Evolutionary conservation across 2,329 filamentous ascomycete species (phyloP).

Genomic region (Emergomyces orientalis): DNA sequence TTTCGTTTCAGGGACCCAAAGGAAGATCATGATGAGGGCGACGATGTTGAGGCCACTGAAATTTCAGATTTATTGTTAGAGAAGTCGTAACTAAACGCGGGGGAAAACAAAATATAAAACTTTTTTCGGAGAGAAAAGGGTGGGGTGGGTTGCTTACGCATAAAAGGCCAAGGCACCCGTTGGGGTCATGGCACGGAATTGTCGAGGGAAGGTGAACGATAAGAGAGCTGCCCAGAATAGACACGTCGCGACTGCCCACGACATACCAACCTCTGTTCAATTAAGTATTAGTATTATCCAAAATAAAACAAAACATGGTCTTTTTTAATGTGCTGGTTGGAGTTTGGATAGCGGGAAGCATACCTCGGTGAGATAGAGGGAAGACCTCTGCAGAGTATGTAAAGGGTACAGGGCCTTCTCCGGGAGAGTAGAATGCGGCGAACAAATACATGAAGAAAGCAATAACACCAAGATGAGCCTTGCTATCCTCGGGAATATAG

Average conservation of each 20-base stretch:
- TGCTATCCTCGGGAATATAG: slow-evolving; percentile 37
- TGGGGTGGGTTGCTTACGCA: slow-evolving; percentile 26
- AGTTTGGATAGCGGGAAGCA: slow-evolving; percentile 22
- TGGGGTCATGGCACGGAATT: slow-evolving; percentile 40
- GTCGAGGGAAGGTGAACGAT: slow-evolving; percentile 43
- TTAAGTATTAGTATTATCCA: slow-evolving; percentile 13
- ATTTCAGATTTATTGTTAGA: slow-evolving; percentile 14
- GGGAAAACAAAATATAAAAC: background rate
- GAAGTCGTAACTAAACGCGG: background rate
- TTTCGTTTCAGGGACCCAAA: slow-evolving; percentile 50
- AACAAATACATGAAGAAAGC: slow-evolving; percentile 58
- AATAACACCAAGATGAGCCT: slow-evolving; percentile 44
- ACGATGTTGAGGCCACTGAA: slow-evolving; percentile 47
- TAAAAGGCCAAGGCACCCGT: slow-evolving; percentile 55
- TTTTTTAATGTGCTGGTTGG: background rate
- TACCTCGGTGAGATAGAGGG: slow-evolving; percentile 46
- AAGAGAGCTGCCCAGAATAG: slow-evolving; percentile 43
- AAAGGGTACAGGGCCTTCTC: slow-evolving; percentile 49
- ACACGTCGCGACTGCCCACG: slow-evolving; percentile 38
- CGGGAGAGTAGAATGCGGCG: slow-evolving; percentile 54
- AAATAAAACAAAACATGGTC: background rate
- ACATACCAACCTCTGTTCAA: slow-evolving; percentile 39
- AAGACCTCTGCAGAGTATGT: slow-evolving; percentile 50
- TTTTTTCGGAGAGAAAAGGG: slow-evolving; percentile 5
- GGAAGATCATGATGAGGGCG: slow-evolving; percentile 55